Percentiles rank a stretch among this genome's conserved stretches.
Conservation (phyloP, 768 basidiomycete genomes). For the Dentipellis fragilis region DNA sequence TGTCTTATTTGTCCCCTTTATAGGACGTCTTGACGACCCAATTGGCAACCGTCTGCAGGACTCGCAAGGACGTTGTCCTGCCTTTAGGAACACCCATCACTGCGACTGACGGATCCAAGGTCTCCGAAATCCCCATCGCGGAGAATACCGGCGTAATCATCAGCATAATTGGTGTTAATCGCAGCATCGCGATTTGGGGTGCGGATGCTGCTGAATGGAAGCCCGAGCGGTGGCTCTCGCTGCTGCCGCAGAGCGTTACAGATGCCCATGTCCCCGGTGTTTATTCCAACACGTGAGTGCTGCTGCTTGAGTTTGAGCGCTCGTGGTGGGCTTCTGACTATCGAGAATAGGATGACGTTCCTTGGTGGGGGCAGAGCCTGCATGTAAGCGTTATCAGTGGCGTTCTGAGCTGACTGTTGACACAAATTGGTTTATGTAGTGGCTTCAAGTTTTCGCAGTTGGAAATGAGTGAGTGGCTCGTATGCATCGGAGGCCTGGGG, state of each 20-base stretch:
- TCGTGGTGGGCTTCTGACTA: no score
- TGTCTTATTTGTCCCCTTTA: not conserved
- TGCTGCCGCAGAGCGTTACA: not conserved
- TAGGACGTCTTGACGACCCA: not conserved
- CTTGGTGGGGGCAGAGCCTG: not conserved
- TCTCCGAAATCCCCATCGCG: not conserved
- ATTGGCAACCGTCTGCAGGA: not conserved
- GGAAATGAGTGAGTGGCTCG: not conserved
- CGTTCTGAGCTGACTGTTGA: not conserved
- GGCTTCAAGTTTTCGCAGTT: not conserved
- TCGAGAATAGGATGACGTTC: no score
- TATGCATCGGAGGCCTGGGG: not conserved
- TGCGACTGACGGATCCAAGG: not conserved
- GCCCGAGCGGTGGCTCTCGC: constrained; percentile 13
- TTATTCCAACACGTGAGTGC: not conserved
- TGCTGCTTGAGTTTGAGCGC: no score
- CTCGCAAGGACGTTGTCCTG: not conserved
- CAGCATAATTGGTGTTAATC: constrained; percentile 5
- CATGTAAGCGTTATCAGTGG: not conserved
- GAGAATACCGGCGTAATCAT: constrained; percentile 1
- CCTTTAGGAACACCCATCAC: not conserved
- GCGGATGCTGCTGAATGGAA: constrained; percentile 12
- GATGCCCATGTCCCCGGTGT: not conserved
- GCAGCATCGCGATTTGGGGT: no score
- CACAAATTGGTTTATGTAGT: not conserved